Evolutionary conservation across 2,329 filamentous ascomycete species (phyloP), one percentile per base, ranked within the genome.

Genomic region (Coleophoma cylindrospora): DNA sequence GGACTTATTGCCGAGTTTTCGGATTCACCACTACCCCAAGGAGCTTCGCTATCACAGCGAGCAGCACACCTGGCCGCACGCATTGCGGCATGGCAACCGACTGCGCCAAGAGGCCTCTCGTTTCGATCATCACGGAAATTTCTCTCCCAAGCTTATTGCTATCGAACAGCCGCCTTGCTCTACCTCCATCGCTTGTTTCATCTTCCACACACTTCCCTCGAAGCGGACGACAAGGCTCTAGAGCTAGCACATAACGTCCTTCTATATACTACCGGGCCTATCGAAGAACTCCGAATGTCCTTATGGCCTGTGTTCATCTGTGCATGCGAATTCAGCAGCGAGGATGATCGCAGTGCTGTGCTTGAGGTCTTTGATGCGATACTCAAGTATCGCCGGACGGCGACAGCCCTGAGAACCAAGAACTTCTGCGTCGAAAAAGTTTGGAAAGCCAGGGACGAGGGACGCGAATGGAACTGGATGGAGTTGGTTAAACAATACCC

Each of bases 221-320:
- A 56, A 17, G 57, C 55, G 7, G 61, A 66, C 40, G 40, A 49
- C 0, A 54, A 54, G 32, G 63, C 63, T 2, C 43, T 64, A 4
- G 48, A 50, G 3, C 60, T 57, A 52, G 63, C 63, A 13, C 63
- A 62, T 47, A 62, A 66, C 15, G 54, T 66, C n/a, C 51, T 66
- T 40, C 51, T 61, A 22, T 59, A 64, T 50, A 54, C 58, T 21
- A 56, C 50, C 21, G 57, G 54, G 2, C 51, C 51, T 6, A 50
- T 57, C 1, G 59, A 59, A 4, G 61, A 66, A 47, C 45, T 64
- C 15, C 61, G 61, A 46, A 61, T 64, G 47, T 55, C 62, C 8
- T 44, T 65, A 11, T 67, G 63, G 64, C 63, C 64, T 3, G 56
- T 62, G 3, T 60, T 66, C 47, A 47, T 66, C 4, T 62, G 61